Base-by-base conservation (phyloP, 2,329 filamentous ascomycete species). In the Diplodia corticola region DNA sequence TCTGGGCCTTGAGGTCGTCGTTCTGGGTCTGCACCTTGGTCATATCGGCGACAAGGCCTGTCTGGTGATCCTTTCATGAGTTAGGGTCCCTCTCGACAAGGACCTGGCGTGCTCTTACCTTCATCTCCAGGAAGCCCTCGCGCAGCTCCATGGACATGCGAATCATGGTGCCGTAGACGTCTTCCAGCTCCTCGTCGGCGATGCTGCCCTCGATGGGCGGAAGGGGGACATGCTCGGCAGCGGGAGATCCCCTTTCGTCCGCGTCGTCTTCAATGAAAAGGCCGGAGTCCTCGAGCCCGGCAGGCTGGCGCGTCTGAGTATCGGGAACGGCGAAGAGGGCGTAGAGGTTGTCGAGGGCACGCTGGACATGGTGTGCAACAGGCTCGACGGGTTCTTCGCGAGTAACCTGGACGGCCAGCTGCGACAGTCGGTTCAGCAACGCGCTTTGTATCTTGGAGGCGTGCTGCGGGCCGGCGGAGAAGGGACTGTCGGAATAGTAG, bases 401-500 rank as follows among this genome's bases (percentile, higher is more conserved):
- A 68, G 77, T 71, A 26, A 80, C 69, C 40, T 74, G 72, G 59
- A 73, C 72, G 65, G 76, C 77, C 54, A 80, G 71, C 51, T 72
- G 73, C 67, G 73, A 73, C 57, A 80, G 70, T 17, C 77, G 75
- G 63, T 76, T 70, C n/a, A 80, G 70, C 46, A 80, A 67, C 7
- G 65, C 51, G 63, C 53, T 60, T 50, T 59, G 40, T 35, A 28
- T 55, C 50, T 64, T 64, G 24, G 50, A 44, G 50, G 63, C 37
- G 15, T 35, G 50, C 37, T 61, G 57, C 26, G 57, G 20, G 57
- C 37, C 28, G 33, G 70, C 60, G 4, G 73, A 76, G 15, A 71
- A 71, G 20, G 72, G 71, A 64, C 77, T 72, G 63, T 78, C 76
- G 61, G 76, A 78, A 71, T 78, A 78, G 69, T 79, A 79, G 69